phyloP scores from a whole-genome alignment of 257 asterid species.

The Thymus quinquecostatus region DNA sequence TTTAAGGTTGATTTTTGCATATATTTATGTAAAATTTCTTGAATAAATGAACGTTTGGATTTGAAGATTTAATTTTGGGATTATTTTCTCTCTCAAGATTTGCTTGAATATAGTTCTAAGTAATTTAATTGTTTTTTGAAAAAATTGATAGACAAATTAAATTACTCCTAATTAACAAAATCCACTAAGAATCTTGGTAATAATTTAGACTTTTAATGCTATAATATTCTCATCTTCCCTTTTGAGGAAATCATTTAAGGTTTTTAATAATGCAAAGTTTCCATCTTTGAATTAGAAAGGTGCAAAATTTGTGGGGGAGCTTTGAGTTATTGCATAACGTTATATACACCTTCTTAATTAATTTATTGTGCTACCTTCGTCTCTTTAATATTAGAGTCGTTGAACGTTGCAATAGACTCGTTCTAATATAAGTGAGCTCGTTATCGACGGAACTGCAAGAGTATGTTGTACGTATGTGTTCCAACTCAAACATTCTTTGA shows the following conservation, averaged over 20 bases:
- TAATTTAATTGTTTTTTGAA: conserved; percentile 21
- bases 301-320: conserved; percentile 20
- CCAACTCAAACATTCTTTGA: too few species aligned
- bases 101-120: conserved; percentile 22
- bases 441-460: too few species aligned
- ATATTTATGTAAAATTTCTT: not conserved
- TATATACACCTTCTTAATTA: not conserved
- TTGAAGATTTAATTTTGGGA: not conserved
- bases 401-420: too few species aligned
- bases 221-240: conserved; percentile 33
- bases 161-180: conserved; percentile 26
- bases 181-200: conserved; percentile 40
- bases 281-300: conserved; percentile 23
- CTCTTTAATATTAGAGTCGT: too few species aligned
- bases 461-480: too few species aligned
- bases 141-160: conserved; percentile 17
- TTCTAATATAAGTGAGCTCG: too few species aligned
- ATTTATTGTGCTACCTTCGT: too few species aligned
- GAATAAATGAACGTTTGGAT: not conserved
- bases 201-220: conserved; percentile 43
- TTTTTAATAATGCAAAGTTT: conserved; percentile 22
- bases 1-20: not conserved
- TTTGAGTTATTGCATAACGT: not conserved
- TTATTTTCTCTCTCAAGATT: not conserved
- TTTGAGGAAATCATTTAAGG: conserved; percentile 34